phyloP scores from a whole-genome alignment of 192 early-diverging fungal species.

The Coemansia pectinata region DNA sequence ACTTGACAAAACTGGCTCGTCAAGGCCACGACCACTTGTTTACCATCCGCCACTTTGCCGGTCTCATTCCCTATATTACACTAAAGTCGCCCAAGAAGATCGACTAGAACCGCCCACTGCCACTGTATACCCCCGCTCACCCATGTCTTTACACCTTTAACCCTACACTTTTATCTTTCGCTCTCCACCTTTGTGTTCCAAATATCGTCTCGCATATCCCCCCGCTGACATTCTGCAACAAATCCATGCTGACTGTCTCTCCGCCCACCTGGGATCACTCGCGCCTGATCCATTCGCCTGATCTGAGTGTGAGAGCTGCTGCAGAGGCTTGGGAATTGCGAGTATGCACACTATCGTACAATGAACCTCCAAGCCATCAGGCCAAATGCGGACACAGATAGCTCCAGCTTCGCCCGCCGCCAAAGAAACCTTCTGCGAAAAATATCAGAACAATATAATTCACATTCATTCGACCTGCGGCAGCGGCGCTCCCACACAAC shows the following conservation, averaged over 20 bases:
- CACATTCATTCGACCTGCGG: not conserved
- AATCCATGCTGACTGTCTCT: not conserved
- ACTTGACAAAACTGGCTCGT: constrained; percentile 41
- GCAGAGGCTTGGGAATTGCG: not conserved
- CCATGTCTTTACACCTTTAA: not conserved
- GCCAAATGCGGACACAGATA: not conserved
- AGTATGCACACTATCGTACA: not conserved
- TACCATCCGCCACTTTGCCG: constrained; percentile 25
- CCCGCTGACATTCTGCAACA: not conserved
- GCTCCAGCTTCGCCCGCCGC: not conserved
- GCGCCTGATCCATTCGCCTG: not conserved
- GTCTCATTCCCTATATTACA: constrained; percentile 36
- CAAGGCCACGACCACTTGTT: constrained; percentile 44
- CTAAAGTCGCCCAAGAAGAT: constrained; percentile 33
- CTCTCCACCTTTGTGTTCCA: not conserved
- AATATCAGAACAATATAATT: not conserved
- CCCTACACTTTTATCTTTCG: not conserved
- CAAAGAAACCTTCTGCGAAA: not conserved
- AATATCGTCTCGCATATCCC: not conserved
- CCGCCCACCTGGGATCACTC: not conserved
- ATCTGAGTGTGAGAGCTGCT: not conserved
- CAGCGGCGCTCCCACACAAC: constrained; percentile 2
- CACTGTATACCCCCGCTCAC: not conserved
- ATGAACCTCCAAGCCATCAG: not conserved
- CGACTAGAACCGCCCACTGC: constrained; percentile 17